Evolutionary conservation across 2,329 filamentous ascomycete genomes (phyloP).

Genomic region (Epichloe glyceriae): DNA sequence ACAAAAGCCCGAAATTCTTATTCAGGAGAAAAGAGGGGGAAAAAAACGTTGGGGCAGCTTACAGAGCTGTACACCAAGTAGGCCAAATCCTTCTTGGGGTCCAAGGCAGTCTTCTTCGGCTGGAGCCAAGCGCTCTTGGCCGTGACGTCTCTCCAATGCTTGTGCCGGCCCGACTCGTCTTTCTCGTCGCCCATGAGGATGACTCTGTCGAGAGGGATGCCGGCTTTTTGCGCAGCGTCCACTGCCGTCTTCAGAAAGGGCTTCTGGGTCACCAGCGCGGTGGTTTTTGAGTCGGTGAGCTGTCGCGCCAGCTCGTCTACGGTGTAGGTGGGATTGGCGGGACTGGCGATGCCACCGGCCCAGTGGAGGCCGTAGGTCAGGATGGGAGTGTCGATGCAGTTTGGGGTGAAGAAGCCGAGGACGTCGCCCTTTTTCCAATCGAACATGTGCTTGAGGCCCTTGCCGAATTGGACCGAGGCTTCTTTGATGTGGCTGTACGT

Average conservation of each 20-base stretch:
- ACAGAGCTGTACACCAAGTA: slow-evolving; percentile 75
- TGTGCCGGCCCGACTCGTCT: slow-evolving; percentile 44
- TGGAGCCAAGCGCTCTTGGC: slow-evolving; percentile 42
- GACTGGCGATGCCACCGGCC: slow-evolving; percentile 72
- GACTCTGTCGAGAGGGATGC: slow-evolving; percentile 58
- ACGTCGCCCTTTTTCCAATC: slow-evolving; percentile 77
- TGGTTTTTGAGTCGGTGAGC: slow-evolving; percentile 64
- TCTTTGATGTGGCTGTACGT: slow-evolving; percentile 56
- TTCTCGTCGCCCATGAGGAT: slow-evolving; percentile 60
- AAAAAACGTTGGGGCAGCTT: slow-evolving; percentile 2
- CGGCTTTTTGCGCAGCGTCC: slow-evolving; percentile 55
- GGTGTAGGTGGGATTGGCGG: slow-evolving; percentile 81
- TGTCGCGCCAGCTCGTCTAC: slow-evolving; percentile 74
- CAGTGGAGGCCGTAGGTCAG: slow-evolving; percentile 69
- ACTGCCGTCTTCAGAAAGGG: slow-evolving; percentile 50
- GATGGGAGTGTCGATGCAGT: slow-evolving; percentile 70
- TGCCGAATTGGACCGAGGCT: slow-evolving; percentile 62
- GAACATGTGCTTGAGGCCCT: slow-evolving; percentile 61
- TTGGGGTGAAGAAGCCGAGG: slow-evolving; percentile 70
- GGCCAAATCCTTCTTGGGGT: slow-evolving; percentile 60
- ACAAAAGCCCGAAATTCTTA: no score
- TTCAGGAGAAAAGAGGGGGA: no score
- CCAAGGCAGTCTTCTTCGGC: slow-evolving; percentile 43
- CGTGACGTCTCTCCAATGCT: slow-evolving; percentile 60
- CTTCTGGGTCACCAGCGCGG: slow-evolving; percentile 61